Evolutionary conservation across 257 asterid genomes (phyloP).

Genomic region (Ligustrum vulgare): DNA sequence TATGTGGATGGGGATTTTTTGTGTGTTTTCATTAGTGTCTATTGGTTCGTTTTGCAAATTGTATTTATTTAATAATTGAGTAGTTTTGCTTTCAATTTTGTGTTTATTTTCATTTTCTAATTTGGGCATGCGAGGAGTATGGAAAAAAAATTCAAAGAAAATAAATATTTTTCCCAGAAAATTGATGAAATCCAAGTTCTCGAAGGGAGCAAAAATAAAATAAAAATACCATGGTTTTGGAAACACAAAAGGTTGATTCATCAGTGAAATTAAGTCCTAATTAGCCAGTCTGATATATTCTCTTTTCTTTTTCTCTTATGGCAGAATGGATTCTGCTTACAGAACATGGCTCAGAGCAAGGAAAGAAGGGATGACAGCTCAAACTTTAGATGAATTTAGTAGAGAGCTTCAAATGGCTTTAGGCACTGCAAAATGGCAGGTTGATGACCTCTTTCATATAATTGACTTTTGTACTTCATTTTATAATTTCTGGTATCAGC

Average conservation of each 20-base stretch:
- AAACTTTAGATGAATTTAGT: slow-evolving; percentile 52
- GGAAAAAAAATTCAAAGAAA: not conserved
- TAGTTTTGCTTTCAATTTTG: not conserved
- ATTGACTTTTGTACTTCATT: not conserved
- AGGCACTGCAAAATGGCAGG: slow-evolving; percentile 98
- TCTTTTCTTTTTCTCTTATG: slow-evolving; percentile 16
- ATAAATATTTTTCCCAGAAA: not conserved
- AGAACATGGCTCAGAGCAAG: slow-evolving; percentile 70
- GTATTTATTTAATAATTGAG: slow-evolving; percentile 22
- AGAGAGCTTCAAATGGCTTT: slow-evolving; percentile 87
- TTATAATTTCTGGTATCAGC: not conserved
- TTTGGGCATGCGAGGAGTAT: slow-evolving; percentile 1
- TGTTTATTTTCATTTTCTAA: slow-evolving; percentile 14
- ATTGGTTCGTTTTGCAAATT: not conserved
- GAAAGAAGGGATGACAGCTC: slow-evolving; percentile 55
- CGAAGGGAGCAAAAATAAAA: no score
- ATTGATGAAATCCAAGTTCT: no score
- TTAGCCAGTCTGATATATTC: not conserved
- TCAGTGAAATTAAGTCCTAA: not conserved
- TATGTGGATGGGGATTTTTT: not conserved
- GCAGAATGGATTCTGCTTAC: slow-evolving; percentile 89
- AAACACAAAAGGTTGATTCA: slow-evolving; percentile 16
- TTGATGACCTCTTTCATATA: slow-evolving; percentile 20
- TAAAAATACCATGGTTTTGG: not conserved
- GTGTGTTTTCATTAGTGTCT: not conserved